Evolutionary conservation across 2,329 filamentous ascomycete species (phyloP).

Genomic region (Penicillium sp.): DNA sequence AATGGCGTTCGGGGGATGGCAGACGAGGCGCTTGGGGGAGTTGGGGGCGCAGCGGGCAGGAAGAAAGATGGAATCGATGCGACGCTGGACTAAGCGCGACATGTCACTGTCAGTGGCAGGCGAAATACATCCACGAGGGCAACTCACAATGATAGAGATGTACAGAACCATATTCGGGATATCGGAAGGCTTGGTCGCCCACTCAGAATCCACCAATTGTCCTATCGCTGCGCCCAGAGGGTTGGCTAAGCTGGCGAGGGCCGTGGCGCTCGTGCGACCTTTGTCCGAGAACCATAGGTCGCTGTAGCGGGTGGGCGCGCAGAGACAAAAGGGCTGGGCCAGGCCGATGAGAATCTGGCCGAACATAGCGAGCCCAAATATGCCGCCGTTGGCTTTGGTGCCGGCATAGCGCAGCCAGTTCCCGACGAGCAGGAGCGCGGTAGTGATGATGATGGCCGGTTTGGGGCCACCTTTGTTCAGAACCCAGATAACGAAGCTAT

Average conservation of each 20-base stretch:
- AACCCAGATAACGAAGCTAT: slow-evolving; percentile 62
- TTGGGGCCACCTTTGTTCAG: slow-evolving; percentile 74
- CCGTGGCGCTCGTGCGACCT: slow-evolving; percentile 82
- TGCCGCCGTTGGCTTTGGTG: slow-evolving; percentile 53
- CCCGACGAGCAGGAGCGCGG: slow-evolving; percentile 68
- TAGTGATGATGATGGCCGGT: slow-evolving; percentile 66
- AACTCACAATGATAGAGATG: slow-evolving; percentile 70
- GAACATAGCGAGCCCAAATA: slow-evolving; percentile 75
- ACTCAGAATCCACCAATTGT: slow-evolving; percentile 77
- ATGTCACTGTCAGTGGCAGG: background rate
- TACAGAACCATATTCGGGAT: slow-evolving; percentile 80
- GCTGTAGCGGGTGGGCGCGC: slow-evolving; percentile 83
- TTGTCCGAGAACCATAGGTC: slow-evolving; percentile 88
- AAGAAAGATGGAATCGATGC: slow-evolving; percentile 72
- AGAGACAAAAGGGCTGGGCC: slow-evolving; percentile 85
- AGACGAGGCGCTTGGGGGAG: slow-evolving; percentile 66
- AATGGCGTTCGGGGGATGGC: slow-evolving; percentile 52
- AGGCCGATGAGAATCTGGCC: slow-evolving; percentile 87
- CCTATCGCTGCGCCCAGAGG: slow-evolving; percentile 84
- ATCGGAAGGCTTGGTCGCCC: slow-evolving; percentile 58
- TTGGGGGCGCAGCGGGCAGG: slow-evolving; percentile 69
- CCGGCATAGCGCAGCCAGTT: slow-evolving; percentile 91
- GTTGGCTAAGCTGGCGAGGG: slow-evolving; percentile 77
- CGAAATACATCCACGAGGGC: background rate
- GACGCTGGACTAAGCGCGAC: slow-evolving; percentile 50